Base-by-base conservation (phyloP, 768 basidiomycete genomes). In the Boletus coccyginus region DNA sequence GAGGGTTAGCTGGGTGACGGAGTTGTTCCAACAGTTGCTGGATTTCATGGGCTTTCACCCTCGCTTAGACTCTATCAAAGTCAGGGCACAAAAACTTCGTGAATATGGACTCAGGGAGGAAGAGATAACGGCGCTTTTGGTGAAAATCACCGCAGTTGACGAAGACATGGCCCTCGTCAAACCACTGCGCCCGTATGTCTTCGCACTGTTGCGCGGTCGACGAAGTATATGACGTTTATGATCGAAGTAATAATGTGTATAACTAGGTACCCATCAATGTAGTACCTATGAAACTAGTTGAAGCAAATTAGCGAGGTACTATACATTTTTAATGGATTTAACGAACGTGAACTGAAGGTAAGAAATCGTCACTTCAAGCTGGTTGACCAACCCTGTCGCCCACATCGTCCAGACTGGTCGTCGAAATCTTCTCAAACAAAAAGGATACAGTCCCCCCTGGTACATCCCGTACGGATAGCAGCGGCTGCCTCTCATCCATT, bases 371-470 rank as follows among this genome's bases (percentile, higher is more conserved):
- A 6, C 27, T 14, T 66, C 49, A 60, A 36, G 14, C 19, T 27
- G 27, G n/a, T 33, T 46, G 19, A 31, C 52, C 39, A 39, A 43
- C 29, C 38, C 3, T 36, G 32, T 58, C 46, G 5, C 33, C 57
- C 19, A 24, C 49, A 47, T 52, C 35, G 50, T 55, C 54, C 35
- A 63, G 33, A 29, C 32, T 60, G 5, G 52, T 59, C 10, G 56
- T 60, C 24, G 80, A 76, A 36, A 72, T 78, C 63, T 78, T 86
- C 67, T 90, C 87, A 61, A 94, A 93, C 13, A 93, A 62, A 66
- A 88, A 92, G 9, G 88, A 87, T 17, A 92, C 70, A 2, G 86
- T 84, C 0, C 91, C 91, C 3, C 86, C 87, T 8, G 82, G 76
- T 19, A 82, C 66, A 46, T 74, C 69, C 7, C 80, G 75, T 13